phyloP scores from a whole-genome alignment of 164 flowering plant species.

The Macadamia integrifolia region DNA sequence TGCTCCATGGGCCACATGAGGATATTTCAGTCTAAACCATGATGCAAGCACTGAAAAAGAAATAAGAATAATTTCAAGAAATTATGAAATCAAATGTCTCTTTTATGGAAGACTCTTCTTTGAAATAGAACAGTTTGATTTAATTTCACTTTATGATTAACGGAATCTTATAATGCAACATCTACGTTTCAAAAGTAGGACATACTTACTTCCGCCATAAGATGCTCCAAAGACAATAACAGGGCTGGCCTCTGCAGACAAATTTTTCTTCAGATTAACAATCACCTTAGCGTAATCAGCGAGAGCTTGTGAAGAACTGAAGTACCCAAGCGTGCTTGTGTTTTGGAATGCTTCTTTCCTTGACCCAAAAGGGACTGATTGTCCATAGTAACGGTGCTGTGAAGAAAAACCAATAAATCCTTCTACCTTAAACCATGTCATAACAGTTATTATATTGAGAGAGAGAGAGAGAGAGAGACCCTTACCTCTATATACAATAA shows the following conservation, averaged over 20 bases:
- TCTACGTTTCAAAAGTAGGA: too few species aligned
- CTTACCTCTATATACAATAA: constrained; percentile 49
- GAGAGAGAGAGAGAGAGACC: background rate
- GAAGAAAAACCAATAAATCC: background rate
- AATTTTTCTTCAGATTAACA: constrained; percentile 33
- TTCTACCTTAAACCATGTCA: background rate
- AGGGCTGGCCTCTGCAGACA: constrained; percentile 42
- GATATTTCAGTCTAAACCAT: constrained; percentile 70
- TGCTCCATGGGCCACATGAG: constrained; percentile 59
- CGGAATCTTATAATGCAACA: too few species aligned
- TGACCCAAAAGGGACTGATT: constrained; percentile 49
- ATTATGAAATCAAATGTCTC: too few species aligned
- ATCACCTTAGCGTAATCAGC: constrained; percentile 66
- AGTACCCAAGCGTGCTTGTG: constrained; percentile 48
- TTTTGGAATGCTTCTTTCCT: constrained; percentile 32
- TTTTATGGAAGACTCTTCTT: background rate
- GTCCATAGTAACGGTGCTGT: constrained; percentile 32
- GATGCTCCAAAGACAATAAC: constrained; percentile 67
- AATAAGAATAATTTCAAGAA: background rate
- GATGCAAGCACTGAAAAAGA: constrained; percentile 55
- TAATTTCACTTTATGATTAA: too few species aligned
- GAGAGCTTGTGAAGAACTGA: constrained; percentile 69
- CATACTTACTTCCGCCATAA: constrained; percentile 63
- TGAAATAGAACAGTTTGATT: too few species aligned
- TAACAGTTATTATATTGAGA: too few species aligned